Evolutionary conservation across 2,329 filamentous ascomycete genomes (phyloP), one percentile per base, ranked within the genome.

Genomic region (Chrysoporthe austroafricana): DNA sequence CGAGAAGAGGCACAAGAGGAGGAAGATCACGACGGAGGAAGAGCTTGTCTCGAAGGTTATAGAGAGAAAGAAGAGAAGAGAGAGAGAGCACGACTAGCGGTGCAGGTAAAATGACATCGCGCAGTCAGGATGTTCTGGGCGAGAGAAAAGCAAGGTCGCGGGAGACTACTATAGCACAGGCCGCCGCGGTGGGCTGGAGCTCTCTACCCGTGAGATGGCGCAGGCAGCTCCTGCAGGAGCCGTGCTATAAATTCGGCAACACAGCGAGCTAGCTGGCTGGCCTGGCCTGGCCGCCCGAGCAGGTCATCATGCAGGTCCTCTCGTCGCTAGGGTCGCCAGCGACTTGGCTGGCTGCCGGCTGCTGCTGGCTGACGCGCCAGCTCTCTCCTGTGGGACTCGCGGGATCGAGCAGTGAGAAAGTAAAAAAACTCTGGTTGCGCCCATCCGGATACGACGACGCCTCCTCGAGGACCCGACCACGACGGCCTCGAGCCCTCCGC

Each of bases 211-310:
- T 50, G 14, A 50, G n/a, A 21, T 4, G 50, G 61, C 26, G 60
- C 48, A 34, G 54, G 18, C 42, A 21, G 54, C 54, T 64, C 63
- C 57, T 69, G 68, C 68, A 69, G 66, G 66, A 67, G 34, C 39
- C 50, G 16, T 62, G 62, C 43, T 62, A 69, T 69, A 69, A 60
- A 65, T 67, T 64, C 61, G 65, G 68, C 62, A 69, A 67, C 68
- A 69, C 50, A 66, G 59, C 54, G 60, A 46, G 56, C 32, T 46
- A n/a, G 46, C 62, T 58, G 32, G 48, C 32, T 42, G 39, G 16
- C 43, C 34, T 39, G 36, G 36, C 36, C 43, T 57, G 62, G 62
- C 34, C 62, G 36, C 64, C 34, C 8, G 9, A 7, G 60, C 36
- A 18, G 43, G 60, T 44, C 50, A 21, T 56, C 56, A 54, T 62